These are phyloP conservation scores for Xylaria sp. DNA, from an alignment of 2,329 filamentous ascomycete genomes.

Conservation along the genomic window DNA sequence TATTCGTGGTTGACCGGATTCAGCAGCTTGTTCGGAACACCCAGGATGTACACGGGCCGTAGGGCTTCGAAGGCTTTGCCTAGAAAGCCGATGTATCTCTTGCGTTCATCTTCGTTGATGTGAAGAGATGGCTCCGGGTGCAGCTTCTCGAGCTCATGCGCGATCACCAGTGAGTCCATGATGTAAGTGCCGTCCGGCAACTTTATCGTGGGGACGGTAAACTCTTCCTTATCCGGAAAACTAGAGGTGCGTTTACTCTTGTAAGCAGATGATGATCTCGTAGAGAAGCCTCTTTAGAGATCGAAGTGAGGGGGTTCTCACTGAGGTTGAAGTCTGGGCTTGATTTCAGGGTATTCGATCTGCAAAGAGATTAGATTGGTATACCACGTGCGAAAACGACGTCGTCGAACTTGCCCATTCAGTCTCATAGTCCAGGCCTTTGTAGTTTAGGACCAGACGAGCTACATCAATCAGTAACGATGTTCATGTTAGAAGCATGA, in stretches of 20 bases:
- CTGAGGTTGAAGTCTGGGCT: conserved; percentile 64
- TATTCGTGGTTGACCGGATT: conserved; percentile 62
- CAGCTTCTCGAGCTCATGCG: conserved; percentile 64
- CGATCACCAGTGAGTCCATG: conserved; percentile 73
- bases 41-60: conserved; percentile 56
- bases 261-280: not conserved
- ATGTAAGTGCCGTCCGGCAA: conserved; percentile 64
- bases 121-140: conserved; percentile 68
- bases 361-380: conserved; percentile 39
- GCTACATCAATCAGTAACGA: conserved; percentile 54
- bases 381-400: not conserved
- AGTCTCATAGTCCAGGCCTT: conserved; percentile 72
- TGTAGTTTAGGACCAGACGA: conserved; percentile 74
- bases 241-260: conserved; percentile 38
- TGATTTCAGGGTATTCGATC: conserved; percentile 74
- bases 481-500: not conserved
- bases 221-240: conserved; percentile 53
- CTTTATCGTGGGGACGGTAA: conserved; percentile 51
- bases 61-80: conserved; percentile 49
- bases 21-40: conserved; percentile 63
- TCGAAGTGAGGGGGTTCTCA: conserved; percentile 47
- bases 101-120: conserved; percentile 63
- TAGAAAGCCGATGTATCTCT: conserved; percentile 57
- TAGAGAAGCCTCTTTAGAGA: conserved; percentile 6
- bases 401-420: conserved; percentile 61